Percentiles rank a stretch among this genome's conserved stretches.
These are phyloP conservation scores for Backusella psychrophila DNA, from an alignment of 192 early-diverging fungal species.

Conservation along the genomic window DNA sequence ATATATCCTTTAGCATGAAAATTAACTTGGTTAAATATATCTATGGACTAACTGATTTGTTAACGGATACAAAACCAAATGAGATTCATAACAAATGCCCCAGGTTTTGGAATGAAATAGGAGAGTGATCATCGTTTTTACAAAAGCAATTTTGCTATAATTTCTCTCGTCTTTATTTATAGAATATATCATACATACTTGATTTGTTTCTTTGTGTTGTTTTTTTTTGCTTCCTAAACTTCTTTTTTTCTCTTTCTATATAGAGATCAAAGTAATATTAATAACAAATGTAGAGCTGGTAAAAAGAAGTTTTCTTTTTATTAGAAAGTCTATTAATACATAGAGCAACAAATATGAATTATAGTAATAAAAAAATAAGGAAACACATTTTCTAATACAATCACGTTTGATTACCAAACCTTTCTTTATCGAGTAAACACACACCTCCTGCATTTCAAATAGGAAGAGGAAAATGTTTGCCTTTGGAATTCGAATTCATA, in stretches of 20 bases:
- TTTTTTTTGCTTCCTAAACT: not conserved
- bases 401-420: not conserved
- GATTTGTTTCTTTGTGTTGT: not conserved
- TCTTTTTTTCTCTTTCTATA: not conserved
- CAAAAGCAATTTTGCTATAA: not conserved
- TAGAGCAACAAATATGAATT: too few species aligned
- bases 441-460: conserved; percentile 6
- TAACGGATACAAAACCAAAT: not conserved
- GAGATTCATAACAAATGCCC: not conserved
- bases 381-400: not conserved
- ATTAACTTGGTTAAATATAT: not conserved
- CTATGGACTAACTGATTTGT: not conserved
- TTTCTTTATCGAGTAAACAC: not conserved
- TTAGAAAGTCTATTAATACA: not conserved
- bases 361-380: not conserved
- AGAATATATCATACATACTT: not conserved
- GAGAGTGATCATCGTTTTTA: not conserved
- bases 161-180: not conserved
- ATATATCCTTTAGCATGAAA: not conserved
- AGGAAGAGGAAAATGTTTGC: not conserved
- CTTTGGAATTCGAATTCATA: not conserved
- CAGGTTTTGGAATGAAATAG: not conserved
- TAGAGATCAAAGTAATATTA: not conserved
- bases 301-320: not conserved
- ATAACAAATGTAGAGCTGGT: not conserved